Evolutionary conservation across 352 stramenopile genomes (phyloP).

Genomic region (Phytophthora lateralis): DNA sequence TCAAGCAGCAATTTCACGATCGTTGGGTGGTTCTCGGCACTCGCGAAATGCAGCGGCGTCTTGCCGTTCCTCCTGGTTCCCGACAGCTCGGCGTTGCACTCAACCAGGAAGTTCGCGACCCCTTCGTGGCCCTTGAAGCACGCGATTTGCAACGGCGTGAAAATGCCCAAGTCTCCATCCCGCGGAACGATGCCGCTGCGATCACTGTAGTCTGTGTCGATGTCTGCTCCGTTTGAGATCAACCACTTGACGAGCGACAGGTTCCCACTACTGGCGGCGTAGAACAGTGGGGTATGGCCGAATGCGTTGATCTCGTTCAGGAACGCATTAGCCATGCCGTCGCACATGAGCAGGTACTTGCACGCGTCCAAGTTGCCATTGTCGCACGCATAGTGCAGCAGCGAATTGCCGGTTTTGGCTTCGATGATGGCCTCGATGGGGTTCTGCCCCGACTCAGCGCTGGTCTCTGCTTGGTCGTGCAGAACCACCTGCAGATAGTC

Average conservation of each 20-base stretch:
- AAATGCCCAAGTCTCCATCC: conserved; percentile 69
- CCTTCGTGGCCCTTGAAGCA: conserved; percentile 74
- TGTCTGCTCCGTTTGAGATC: conserved; percentile 83
- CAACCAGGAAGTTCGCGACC: conserved; percentile 78
- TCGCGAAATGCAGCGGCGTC: conserved; percentile 75
- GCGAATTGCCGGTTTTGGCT: conserved; percentile 69
- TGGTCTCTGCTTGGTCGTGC: conserved; percentile 30
- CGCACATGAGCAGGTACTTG: conserved; percentile 80
- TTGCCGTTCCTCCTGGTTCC: conserved; percentile 74
- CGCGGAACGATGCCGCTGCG: conserved; percentile 49
- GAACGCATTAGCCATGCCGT: conserved; percentile 58
- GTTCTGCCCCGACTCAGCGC: neutral
- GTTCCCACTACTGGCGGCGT: conserved; percentile 73
- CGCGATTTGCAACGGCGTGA: conserved; percentile 81
- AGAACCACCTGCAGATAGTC: conserved; percentile 66
- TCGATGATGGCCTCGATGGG: conserved; percentile 55
- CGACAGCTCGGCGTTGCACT: conserved; percentile 80
- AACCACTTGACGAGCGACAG: conserved; percentile 85
- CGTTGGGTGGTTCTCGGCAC: conserved; percentile 56
- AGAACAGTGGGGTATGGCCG: conserved; percentile 81
- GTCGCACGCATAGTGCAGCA: conserved; percentile 83
- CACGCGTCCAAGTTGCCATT: conserved; percentile 85
- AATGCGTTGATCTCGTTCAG: conserved; percentile 82
- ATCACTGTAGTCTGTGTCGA: conserved; percentile 84
- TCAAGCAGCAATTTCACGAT: conserved; percentile 77